Evolutionary conservation across 768 basidiomycete genomes (phyloP).

Genomic region (Macrolepiota dolichaula): DNA sequence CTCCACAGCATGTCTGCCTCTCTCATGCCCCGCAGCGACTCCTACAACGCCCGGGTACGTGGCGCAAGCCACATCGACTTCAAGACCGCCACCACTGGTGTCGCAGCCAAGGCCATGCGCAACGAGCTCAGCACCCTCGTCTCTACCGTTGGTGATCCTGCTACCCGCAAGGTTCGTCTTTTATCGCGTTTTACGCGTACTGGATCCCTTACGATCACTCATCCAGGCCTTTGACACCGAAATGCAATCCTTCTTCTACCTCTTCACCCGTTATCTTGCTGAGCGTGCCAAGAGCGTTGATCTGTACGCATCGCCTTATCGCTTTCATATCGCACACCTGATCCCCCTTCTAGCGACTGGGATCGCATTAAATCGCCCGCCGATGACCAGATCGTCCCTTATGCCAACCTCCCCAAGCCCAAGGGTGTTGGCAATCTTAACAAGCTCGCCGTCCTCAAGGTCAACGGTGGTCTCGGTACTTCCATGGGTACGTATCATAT

Average conservation of each 20-base stretch:
- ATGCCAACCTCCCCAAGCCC: constrained; percentile 63
- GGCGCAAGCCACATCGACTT: constrained; percentile 88
- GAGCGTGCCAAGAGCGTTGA: constrained; percentile 85
- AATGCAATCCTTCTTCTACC: constrained; percentile 95
- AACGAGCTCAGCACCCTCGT: constrained; percentile 97
- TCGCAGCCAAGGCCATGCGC: constrained; percentile 95
- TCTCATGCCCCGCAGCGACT: constrained; percentile 60
- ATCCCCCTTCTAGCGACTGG: constrained; percentile 60
- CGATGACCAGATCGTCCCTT: constrained; percentile 82
- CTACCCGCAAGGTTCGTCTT: constrained; percentile 71
- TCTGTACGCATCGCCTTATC: constrained; percentile 54
- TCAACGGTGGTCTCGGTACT: constrained; percentile 87
- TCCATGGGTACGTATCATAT: constrained; percentile 65
- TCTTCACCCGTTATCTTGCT: constrained; percentile 91
- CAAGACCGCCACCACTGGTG: constrained; percentile 95
- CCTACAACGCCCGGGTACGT: constrained; percentile 69
- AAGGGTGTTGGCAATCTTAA: constrained; percentile 66
- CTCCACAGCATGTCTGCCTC: constrained; percentile 48
- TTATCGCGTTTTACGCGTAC: neutral
- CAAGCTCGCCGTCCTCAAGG: constrained; percentile 91
- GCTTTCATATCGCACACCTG: constrained; percentile 8
- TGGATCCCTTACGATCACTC: constrained; percentile 19
- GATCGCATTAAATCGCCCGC: constrained; percentile 86
- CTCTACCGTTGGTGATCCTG: constrained; percentile 72
- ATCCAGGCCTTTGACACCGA: constrained; percentile 81